Conservation (phyloP, 176 grass and related monocot species). For the Carex parvula region DNA sequence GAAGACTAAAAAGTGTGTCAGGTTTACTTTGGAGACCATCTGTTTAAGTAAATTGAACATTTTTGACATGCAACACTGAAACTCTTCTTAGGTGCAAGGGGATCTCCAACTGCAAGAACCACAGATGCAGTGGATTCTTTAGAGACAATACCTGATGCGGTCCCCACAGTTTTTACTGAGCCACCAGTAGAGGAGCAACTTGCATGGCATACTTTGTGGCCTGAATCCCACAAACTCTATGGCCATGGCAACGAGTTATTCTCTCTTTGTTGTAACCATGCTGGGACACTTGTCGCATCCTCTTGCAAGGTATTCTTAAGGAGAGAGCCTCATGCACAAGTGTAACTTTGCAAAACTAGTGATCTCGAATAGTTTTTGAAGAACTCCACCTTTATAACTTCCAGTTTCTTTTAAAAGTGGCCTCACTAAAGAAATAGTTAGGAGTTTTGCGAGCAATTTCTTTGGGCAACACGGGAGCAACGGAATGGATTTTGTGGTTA, state of each 20-base stretch:
- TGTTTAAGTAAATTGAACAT: not conserved
- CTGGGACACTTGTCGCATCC: slow-evolving; percentile 74
- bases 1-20: not conserved
- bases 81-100: slow-evolving; percentile 32
- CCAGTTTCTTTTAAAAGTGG: not conserved
- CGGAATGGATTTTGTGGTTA: not conserved
- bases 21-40: not conserved
- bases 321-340: not conserved
- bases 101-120: slow-evolving; percentile 33
- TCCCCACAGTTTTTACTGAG: slow-evolving; percentile 71
- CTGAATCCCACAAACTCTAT: slow-evolving; percentile 96
- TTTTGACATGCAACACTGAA: not conserved
- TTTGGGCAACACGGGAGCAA: not conserved
- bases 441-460: not conserved
- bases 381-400: not conserved
- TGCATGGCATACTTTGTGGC: slow-evolving; percentile 89
- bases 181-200: slow-evolving; percentile 95
- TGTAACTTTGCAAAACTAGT: not conserved
- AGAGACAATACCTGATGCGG: slow-evolving; percentile 88
- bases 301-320: slow-evolving; percentile 80
- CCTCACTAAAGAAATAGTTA: not conserved
- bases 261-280: slow-evolving; percentile 72
- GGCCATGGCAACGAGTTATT: slow-evolving; percentile 95
- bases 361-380: not conserved
- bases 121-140: slow-evolving; percentile 66